phyloP scores from a whole-genome alignment of 768 basidiomycete genomes.

The Serendipita sp. region DNA sequence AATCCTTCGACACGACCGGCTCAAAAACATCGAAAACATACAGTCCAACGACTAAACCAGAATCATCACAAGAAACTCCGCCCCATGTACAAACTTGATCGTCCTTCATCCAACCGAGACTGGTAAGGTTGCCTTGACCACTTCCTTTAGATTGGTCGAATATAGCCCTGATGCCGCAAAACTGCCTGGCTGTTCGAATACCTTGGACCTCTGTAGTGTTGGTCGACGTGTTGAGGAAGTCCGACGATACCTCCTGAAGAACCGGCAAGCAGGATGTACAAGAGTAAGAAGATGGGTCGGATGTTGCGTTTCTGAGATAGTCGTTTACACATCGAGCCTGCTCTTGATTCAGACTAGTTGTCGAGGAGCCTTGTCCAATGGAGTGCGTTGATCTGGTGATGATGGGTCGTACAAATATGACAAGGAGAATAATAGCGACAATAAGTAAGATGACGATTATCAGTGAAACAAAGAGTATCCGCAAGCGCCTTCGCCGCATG shows the following conservation, averaged over 20 bases:
- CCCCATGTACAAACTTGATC: slow-evolving; percentile 30
- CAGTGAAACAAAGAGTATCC: not conserved
- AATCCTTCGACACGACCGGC: slow-evolving; percentile 1
- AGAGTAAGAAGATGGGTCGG: slow-evolving; percentile 27
- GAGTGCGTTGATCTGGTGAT: not conserved
- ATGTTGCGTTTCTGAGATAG: slow-evolving; percentile 21
- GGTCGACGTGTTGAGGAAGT: slow-evolving; percentile 15
- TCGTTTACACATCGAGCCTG: not conserved
- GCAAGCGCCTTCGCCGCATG: not conserved
- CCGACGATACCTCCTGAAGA: slow-evolving; percentile 23
- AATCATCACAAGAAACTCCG: slow-evolving; percentile 28
- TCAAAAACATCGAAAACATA: slow-evolving; percentile 15
- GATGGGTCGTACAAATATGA: not conserved
- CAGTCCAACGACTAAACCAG: slow-evolving; percentile 27
- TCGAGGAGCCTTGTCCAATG: not conserved
- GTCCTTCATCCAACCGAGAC: slow-evolving; percentile 30
- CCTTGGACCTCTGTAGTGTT: slow-evolving; percentile 20
- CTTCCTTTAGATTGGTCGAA: slow-evolving; percentile 23
- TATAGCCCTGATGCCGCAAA: slow-evolving; percentile 30
- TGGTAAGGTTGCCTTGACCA: slow-evolving; percentile 25
- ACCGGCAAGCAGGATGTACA: slow-evolving; percentile 29
- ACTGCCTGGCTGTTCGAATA: slow-evolving; percentile 26
- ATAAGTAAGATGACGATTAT: not conserved
- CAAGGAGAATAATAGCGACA: not conserved
- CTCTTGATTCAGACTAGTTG: not conserved